Conservation (phyloP, 352 stramenopile species). For the Lagenidium sp. region DNA sequence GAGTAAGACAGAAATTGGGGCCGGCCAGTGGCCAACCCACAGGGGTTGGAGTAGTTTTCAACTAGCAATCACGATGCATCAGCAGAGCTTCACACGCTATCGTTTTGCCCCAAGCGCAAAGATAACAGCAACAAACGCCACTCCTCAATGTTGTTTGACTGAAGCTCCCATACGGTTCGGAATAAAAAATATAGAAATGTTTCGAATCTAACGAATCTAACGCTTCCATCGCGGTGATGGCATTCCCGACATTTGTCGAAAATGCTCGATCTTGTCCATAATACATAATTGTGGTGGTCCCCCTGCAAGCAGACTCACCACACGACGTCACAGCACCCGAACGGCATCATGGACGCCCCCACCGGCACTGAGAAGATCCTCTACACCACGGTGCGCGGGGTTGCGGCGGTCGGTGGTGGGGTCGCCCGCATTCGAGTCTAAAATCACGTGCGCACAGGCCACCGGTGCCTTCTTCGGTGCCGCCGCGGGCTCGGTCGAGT, state of each 20-base stretch:
- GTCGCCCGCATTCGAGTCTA: no score
- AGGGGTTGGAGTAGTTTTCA: slow-evolving; percentile 92
- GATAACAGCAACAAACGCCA: slow-evolving; percentile 18
- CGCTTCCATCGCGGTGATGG: no score
- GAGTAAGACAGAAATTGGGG: slow-evolving; percentile 89
- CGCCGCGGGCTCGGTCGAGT: slow-evolving; percentile 66
- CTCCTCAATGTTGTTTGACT: slow-evolving; percentile 7
- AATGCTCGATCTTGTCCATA: no score
- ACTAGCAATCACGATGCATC: slow-evolving; percentile 93
- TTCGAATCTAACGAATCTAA: slow-evolving; percentile 2
- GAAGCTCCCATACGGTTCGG: slow-evolving; percentile 17
- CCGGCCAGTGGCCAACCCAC: slow-evolving; percentile 86
- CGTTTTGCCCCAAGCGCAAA: slow-evolving; percentile 93
- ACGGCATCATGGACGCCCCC: slow-evolving; percentile 49
- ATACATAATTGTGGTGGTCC: slow-evolving; percentile 8
- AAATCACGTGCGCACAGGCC: no score
- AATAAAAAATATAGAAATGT: not conserved
- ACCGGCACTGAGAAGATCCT: slow-evolving; percentile 74
- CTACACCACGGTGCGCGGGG: slow-evolving; percentile 46
- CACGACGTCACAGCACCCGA: no score
- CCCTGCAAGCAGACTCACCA: not conserved
- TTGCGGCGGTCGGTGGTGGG: no score
- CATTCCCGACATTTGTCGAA: no score
- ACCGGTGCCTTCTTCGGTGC: slow-evolving; percentile 73
- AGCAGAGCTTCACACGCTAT: slow-evolving; percentile 91